These are phyloP conservation scores for Hemileccinum rubropunctum DNA, from an alignment of 768 basidiomycete species.

Conservation along the genomic window DNA sequence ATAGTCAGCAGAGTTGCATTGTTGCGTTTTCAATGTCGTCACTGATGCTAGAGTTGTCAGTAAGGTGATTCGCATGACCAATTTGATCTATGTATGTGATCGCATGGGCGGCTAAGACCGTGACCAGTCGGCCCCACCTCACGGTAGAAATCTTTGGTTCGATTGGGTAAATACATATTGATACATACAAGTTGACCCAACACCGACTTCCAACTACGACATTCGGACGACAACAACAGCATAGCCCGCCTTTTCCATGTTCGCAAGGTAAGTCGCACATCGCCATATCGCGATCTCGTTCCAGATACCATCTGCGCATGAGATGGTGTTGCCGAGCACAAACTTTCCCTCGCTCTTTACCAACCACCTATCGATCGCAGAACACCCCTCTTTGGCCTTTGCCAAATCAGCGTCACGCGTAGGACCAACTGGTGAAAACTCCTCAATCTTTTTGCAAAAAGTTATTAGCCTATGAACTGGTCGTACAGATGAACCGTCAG, in stretches of 20 bases:
- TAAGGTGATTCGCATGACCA: too few species aligned
- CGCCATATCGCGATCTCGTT: slow-evolving; percentile 33
- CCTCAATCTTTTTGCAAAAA: slow-evolving; percentile 35
- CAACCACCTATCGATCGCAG: slow-evolving; percentile 31
- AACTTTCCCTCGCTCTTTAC: slow-evolving; percentile 29
- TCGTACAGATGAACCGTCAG: too few species aligned
- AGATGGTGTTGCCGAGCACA: slow-evolving; percentile 33
- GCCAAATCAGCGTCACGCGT: slow-evolving; percentile 26
- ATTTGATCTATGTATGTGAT: too few species aligned
- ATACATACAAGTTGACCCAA: not conserved
- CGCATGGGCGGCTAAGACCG: too few species aligned
- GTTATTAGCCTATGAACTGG: too few species aligned
- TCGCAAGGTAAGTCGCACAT: slow-evolving; percentile 35
- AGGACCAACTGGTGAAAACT: slow-evolving; percentile 32
- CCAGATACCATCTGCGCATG: slow-evolving; percentile 40
- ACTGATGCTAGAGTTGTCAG: too few species aligned
- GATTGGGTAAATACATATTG: too few species aligned
- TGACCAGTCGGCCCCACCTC: too few species aligned
- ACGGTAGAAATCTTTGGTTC: too few species aligned
- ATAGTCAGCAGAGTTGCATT: too few species aligned
- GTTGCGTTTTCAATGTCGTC: too few species aligned
- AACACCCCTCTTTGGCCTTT: slow-evolving; percentile 25
- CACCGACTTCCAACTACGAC: not conserved
- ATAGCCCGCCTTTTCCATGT: slow-evolving; percentile 31
- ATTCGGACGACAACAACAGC: slow-evolving; percentile 13